Percentiles rank a stretch among this genome's conserved stretches.
Conservation (phyloP, 2,329 filamentous ascomycete species). For the Chaetoscypha palmicola region DNA sequence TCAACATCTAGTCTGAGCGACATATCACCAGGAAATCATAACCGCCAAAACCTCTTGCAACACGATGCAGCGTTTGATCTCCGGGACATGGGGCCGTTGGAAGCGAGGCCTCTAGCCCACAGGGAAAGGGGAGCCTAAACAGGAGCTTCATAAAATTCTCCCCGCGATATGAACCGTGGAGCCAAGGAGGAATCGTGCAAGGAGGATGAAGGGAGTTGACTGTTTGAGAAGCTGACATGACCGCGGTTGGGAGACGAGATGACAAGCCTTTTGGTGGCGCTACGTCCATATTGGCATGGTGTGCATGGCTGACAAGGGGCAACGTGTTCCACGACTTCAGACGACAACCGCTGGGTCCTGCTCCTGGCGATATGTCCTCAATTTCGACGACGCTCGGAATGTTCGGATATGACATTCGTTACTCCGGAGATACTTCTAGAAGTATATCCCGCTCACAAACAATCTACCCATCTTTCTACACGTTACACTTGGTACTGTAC, state of each 20-base stretch:
- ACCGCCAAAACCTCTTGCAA: slow-evolving; percentile 8
- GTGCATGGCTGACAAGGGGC: background rate
- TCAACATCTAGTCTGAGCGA: too few species aligned
- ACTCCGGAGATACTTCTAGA: background rate
- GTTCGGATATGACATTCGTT: background rate
- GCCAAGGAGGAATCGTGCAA: background rate
- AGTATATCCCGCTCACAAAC: background rate
- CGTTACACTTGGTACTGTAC: too few species aligned
- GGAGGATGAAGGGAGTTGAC: background rate
- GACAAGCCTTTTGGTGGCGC: slow-evolving; percentile 1
- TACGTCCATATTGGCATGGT: background rate
- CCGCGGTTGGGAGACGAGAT: background rate
- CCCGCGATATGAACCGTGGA: background rate
- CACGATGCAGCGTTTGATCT: slow-evolving; percentile 7
- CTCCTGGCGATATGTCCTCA: too few species aligned
- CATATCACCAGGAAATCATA: too few species aligned
- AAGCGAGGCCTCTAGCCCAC: slow-evolving; percentile 9
- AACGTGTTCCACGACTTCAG: background rate
- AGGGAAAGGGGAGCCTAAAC: background rate
- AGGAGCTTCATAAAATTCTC: background rate
- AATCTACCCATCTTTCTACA: too few species aligned
- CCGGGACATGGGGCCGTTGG: slow-evolving; percentile 8
- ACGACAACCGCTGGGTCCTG: background rate
- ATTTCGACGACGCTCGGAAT: too few species aligned
- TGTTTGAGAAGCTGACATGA: too few species aligned